Evolutionary conservation across 768 basidiomycete genomes (phyloP).

Genomic region (Lentinula lateritia): DNA sequence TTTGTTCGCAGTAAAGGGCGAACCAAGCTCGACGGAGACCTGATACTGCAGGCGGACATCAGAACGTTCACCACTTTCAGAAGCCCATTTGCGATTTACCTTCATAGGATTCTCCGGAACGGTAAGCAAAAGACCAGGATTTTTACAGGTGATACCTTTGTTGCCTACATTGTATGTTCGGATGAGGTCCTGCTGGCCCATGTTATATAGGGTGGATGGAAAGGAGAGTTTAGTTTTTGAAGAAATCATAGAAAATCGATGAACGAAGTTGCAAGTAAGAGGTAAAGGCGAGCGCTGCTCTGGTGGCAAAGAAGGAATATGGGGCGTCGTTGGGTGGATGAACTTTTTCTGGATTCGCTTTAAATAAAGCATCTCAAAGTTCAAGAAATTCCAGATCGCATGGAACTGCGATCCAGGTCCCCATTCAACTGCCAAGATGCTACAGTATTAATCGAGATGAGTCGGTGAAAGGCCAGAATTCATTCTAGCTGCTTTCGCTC

Average conservation of each 20-base stretch:
- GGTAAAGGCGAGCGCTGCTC: background rate
- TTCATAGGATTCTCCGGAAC: background rate
- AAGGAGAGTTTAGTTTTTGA: background rate
- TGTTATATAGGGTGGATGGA: background rate
- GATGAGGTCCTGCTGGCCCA: background rate
- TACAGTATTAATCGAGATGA: background rate
- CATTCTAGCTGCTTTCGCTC: background rate
- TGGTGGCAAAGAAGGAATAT: background rate
- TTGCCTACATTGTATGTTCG: background rate
- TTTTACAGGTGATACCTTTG: background rate
- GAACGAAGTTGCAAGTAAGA: background rate
- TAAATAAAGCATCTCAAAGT: background rate
- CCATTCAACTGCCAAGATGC: background rate
- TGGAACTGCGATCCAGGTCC: background rate
- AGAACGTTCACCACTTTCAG: background rate
- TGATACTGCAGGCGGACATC: background rate
- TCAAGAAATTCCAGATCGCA: background rate
- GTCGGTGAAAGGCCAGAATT: background rate
- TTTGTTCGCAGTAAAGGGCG: background rate
- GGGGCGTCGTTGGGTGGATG: background rate
- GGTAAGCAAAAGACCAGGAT: background rate
- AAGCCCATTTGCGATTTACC: background rate
- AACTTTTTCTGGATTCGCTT: background rate
- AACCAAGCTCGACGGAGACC: background rate
- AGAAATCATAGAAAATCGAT: background rate